These are phyloP conservation scores for Elongisporangium anandrum DNA, from an alignment of 352 stramenopile species.

Conservation along the genomic window DNA sequence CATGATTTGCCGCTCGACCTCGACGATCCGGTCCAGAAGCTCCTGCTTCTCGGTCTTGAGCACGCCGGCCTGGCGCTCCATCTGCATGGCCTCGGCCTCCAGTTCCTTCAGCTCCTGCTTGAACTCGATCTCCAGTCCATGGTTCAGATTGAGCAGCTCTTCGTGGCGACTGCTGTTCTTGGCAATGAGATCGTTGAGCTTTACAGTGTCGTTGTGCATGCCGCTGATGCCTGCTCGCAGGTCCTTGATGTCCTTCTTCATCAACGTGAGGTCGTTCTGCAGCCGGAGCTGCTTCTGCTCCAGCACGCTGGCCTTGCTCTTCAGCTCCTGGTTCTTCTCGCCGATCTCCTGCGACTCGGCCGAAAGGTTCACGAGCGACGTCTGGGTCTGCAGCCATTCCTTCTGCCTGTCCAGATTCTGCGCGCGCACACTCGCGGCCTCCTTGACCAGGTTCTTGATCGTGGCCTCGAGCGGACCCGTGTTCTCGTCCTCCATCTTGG, in stretches of 20 bases:
- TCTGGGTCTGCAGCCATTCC: conserved; percentile 91
- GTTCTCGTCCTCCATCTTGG: conserved; percentile 87
- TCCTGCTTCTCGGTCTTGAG: conserved; percentile 85
- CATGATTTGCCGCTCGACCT: conserved; percentile 91
- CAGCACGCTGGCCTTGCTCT: conserved; percentile 86
- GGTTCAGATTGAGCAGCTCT: conserved; percentile 85
- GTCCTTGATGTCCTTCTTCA: conserved; percentile 83
- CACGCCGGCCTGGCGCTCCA: conserved; percentile 68
- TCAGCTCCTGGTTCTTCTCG: conserved; percentile 89
- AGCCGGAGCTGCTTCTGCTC: conserved; percentile 89
- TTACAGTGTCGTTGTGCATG: conserved; percentile 91
- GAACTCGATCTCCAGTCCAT: conserved; percentile 89
- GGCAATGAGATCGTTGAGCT: conserved; percentile 92
- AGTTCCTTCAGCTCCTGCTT: conserved; percentile 89
- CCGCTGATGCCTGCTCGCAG: conserved; percentile 54
- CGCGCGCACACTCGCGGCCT: conserved; percentile 68
- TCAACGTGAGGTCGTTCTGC: conserved; percentile 72
- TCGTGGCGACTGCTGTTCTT: conserved; percentile 78
- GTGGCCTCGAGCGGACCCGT: conserved; percentile 92
- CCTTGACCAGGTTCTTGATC: conserved; percentile 91
- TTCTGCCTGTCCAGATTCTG: conserved; percentile 82
- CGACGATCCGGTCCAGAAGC: conserved; percentile 87
- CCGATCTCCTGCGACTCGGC: conserved; percentile 85
- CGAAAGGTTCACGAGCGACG: conserved; percentile 82
- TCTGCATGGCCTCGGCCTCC: conserved; percentile 64